Conservation (phyloP, 1,284 basidiomycete species). For the Hypsizygus ulmarius region DNA sequence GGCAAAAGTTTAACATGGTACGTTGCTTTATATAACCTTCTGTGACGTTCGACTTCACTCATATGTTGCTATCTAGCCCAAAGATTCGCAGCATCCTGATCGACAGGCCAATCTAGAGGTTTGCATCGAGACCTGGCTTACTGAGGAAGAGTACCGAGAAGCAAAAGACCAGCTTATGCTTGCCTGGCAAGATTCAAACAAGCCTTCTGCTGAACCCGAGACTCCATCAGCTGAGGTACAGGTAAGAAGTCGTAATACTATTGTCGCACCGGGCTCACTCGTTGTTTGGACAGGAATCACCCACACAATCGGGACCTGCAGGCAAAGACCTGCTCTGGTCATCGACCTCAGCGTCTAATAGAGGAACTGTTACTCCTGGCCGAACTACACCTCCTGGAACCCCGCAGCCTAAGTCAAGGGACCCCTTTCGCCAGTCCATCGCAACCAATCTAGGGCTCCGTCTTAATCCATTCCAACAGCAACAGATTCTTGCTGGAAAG, state of each 20-base stretch:
- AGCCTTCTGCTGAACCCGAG: conserved; percentile 38
- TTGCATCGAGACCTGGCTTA: conserved; percentile 72
- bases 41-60: conserved; percentile 6
- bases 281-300: conserved; percentile 19
- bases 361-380: conserved; percentile 26
- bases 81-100: conserved; percentile 75
- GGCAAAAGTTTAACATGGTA: conserved; percentile 72
- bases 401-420: conserved; percentile 25
- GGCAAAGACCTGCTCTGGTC: conserved; percentile 50
- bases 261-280: not conserved
- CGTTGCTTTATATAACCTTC: conserved; percentile 22
- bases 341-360: conserved; percentile 32
- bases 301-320: conserved; percentile 18
- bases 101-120: conserved; percentile 62
- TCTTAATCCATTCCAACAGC: conserved; percentile 35
- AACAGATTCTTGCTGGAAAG: conserved; percentile 24
- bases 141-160: conserved; percentile 66
- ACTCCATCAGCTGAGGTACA: conserved; percentile 38
- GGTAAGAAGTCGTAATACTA: conserved; percentile 20
- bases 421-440: conserved; percentile 43
- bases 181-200: conserved; percentile 63
- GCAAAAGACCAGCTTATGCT: conserved; percentile 60
- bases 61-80: conserved; percentile 46
- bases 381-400: conserved; percentile 21
- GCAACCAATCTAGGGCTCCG: conserved; percentile 36